phyloP scores from a whole-genome alignment of 805 yeast species.

The Sporopachydermia lactativora region DNA sequence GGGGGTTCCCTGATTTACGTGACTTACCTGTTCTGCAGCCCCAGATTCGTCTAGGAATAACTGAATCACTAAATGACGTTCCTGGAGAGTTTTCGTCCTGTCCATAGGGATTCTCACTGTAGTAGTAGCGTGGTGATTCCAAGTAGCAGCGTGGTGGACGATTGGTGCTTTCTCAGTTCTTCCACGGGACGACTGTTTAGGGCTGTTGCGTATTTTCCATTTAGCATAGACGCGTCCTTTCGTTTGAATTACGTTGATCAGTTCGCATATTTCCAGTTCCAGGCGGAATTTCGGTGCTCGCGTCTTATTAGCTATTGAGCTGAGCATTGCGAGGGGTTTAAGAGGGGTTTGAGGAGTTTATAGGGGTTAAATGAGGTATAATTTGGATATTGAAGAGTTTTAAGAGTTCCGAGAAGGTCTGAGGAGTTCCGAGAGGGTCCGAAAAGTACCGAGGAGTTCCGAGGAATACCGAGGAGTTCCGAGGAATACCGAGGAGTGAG shows the following conservation, averaged over 20 bases:
- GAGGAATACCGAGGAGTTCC: too few species aligned
- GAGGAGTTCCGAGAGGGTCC: too few species aligned
- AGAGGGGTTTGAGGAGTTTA: too few species aligned
- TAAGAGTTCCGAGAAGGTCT: too few species aligned
- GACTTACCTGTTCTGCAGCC: too few species aligned
- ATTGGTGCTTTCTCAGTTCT: slow-evolving; percentile 30
- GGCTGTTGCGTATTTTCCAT: slow-evolving; percentile 43
- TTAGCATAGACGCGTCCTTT: slow-evolving; percentile 55
- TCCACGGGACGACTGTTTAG: slow-evolving; percentile 29
- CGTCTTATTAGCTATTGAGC: neutral
- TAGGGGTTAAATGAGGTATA: too few species aligned
- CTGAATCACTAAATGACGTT: slow-evolving; percentile 12
- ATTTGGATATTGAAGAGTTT: too few species aligned
- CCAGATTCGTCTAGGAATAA: too few species aligned
- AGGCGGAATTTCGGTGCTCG: slow-evolving; percentile 46
- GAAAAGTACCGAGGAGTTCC: too few species aligned
- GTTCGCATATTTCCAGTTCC: slow-evolving; percentile 43
- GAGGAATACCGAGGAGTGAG: too few species aligned
- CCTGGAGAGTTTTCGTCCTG: slow-evolving; percentile 21
- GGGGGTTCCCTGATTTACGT: neutral
- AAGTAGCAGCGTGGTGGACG: slow-evolving; percentile 35
- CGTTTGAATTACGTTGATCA: slow-evolving; percentile 75
- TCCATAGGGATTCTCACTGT: slow-evolving; percentile 28
- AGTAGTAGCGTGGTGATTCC: slow-evolving; percentile 29
- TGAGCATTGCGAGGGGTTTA: too few species aligned